Conservation (phyloP, 495 filamentous ascomycete genomes). For the Neurospora tetraspora region DNA sequence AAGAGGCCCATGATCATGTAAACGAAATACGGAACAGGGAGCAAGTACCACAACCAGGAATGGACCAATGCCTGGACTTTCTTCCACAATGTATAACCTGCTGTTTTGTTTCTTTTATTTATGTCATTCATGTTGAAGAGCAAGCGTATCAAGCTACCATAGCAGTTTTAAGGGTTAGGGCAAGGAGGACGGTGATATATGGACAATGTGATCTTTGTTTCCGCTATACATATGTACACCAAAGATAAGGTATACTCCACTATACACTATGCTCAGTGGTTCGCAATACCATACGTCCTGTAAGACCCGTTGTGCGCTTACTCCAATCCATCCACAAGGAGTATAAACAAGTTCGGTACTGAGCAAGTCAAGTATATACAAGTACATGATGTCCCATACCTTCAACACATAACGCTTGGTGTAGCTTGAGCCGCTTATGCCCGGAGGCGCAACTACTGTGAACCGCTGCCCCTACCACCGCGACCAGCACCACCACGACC, state of each 20-base stretch:
- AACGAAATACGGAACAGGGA: neutral
- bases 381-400: neutral
- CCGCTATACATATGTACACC: neutral
- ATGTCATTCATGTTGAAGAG: neutral
- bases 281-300: neutral
- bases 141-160: neutral
- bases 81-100: neutral
- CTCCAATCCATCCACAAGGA: neutral
- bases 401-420: neutral
- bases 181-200: neutral
- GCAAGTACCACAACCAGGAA: neutral
- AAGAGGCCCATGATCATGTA: neutral
- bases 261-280: neutral
- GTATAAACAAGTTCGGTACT: neutral
- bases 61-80: neutral
- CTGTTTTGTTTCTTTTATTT: neutral
- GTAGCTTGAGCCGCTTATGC: neutral
- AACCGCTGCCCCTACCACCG: neutral
- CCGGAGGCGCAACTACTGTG: neutral
- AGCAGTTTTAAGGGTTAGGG: neutral
- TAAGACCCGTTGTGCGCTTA: neutral
- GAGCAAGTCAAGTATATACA: neutral
- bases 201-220: neutral
- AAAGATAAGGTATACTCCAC: neutral
- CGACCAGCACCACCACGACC: slow-evolving; percentile 15